Base-by-base conservation (phyloP, 2,329 filamentous ascomycete species). In the Penicillium sp. region DNA sequence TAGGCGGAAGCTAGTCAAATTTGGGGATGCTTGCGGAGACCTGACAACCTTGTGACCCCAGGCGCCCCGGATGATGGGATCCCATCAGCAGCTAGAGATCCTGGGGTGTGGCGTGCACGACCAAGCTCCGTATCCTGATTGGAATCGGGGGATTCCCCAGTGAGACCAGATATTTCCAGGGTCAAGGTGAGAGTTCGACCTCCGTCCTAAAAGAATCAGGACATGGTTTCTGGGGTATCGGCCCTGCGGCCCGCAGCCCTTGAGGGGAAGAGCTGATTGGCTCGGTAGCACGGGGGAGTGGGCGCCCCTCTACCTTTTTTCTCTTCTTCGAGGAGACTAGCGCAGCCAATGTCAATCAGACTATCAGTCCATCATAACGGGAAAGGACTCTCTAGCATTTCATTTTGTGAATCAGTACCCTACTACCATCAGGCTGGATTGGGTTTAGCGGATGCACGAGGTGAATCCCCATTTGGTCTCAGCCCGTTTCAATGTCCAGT, bases 61-160 rank as follows among this genome's bases (percentile, higher is more conserved):
- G 59, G 51, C 39, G 59, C 62, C 55, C 57, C 22, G 22, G 22
- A 22, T 22, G 22, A 22, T 22, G 22, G 47, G 55, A 38, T 54
- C 31, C 50, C 55, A 39, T 48, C 54, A 62, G 59, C 54, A 61
- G 28, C 34, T 58, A 42, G 14, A 56, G 51, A 58, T 45, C 54
- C 50, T 50, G 57, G 56, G 54, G 52, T 43, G 65, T 67, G 65
- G 64, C 65, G 58, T 61, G 55, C 60, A 43, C 34, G 17, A 55
- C 47, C 38, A 50, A 50, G 59, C 63, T 67, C 65, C 65, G 64
- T 64, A 62, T 67, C 63, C 64, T 58, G 51, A 63, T 65, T 58
- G 64, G 63, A 63, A 63, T 57, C 58, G 64, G 61, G 55, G 54
- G n/a, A 54, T 62, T 62, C 62, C 54, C 63, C 65, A 67, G 59